Base-by-base conservation (phyloP, 2,329 filamentous ascomycete genomes). In the Cadophora sp. region DNA sequence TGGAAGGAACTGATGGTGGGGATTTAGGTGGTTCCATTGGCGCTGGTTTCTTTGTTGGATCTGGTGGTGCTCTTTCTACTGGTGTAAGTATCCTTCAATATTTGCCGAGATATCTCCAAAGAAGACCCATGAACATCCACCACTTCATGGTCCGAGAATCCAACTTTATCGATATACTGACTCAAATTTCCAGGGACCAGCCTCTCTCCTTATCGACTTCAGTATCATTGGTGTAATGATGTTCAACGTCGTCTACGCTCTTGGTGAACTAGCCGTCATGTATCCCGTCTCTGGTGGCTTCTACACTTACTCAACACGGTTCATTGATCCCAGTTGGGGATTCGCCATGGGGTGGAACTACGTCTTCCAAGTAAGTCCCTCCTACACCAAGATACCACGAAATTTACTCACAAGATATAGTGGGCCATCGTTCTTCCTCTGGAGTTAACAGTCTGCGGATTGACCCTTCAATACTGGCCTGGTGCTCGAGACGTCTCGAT, bases 311-410 rank as follows among this genome's bases (percentile, higher is more conserved):
- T 95, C 94, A 18, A 96, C 93, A 27, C 88, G 94, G 18, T 97
- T 97, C 75, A 81, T 97, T n/a, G 94, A 97, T 75, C 94, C 94
- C 0, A 94, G 94, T 0, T 97, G 92, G 93, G 94, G 93, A 0
- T 96, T 96, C 76, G 92, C 93, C 60, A 96, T 97, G 91, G 93
- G 93, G 20, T 96, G 93, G 93, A 96, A 89, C 74, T 96, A 97
- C 77, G 92, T 92, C 5, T 79, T 97, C 70, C 91, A 96, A 79
- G 56, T 65, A 30, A 59, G 53, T 22, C 22, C 9, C 39, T 30
- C 22, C 27, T n/a, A 0, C 8, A 61, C 9, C n/a, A 14, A 30
- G 13, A 39, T 5, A n/a, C 30, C 22, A 30, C 16, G 4, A 20
- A 11, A n/a, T n/a, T n/a, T 61, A 24, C 51, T 51, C 24, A 59